Evolutionary conservation across 805 yeast genomes (phyloP), one percentile per base, ranked within the genome.

Genomic region (Starmerella geochares): DNA sequence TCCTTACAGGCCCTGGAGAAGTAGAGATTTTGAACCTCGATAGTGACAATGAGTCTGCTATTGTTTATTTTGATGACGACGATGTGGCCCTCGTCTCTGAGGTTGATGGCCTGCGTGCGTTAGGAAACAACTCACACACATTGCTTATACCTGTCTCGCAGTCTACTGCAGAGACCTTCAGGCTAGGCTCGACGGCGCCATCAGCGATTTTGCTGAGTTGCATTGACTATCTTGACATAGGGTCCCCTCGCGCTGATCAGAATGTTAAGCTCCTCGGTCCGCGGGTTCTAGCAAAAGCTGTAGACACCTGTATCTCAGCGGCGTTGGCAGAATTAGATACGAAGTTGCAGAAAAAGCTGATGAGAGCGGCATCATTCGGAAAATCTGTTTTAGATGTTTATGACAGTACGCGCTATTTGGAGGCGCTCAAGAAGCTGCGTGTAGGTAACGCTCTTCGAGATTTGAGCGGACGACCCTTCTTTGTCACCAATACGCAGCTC

Each of bases 361-460:
- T 92, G 33, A 74, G 78, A 47, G 95, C 96, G 1, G 95, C 88
- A 0, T 71, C 84, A 0, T 85, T 88, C 66, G 98, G 96, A 0
- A 92, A 90, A 58, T 73, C 84, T 0, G 60, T 74, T 36, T 61
- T 74, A 39, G 77, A 74, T 8, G 49, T 31, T 2, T 77, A 73
- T 58, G 80, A 80, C 60, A 71, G 87, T 3, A 76, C 76, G 50
- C 67, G 71, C 41, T 86, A 82, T 58, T 76, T 86, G 2, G 70
- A 71, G n/a, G 75, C 78, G 2, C 72, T 88, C 53, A 74, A 80
- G 57, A 68, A 68, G 31, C 59, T 86, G 20, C 73, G 86, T 54
- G 77, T 86, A 1, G 67, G 87, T 48, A 90, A 88, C 59, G 77
- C 79, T 31, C 64, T 90, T 4, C 68, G 94, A 46, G 9, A 27